Evolutionary conservation across 768 basidiomycete species (phyloP), one percentile per base, ranked within the genome.

Genomic region (Termitomyces sp.): DNA sequence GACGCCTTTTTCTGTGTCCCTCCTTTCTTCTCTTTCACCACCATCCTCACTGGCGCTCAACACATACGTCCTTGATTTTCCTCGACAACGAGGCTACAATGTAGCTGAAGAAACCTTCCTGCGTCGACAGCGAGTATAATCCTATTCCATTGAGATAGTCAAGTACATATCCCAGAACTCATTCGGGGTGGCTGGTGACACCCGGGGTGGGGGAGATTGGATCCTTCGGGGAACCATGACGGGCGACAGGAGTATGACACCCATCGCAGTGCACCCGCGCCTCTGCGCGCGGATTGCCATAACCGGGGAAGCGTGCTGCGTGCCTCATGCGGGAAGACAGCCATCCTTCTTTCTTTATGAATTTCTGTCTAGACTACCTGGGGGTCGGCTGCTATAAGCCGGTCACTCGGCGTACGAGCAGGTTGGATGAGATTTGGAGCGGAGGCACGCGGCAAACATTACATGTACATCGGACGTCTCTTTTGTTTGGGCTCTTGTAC

Each of bases 241-340:
- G 55, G 55, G 55, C 55, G 55, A 38, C 55, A 56, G 55, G 43
- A 44, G 55, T 14, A 53, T 56, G 55, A 56, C 48, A 51, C 55
- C 55, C 55, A 56, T 38, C 55, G 55, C 55, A 56, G 55, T 41
- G 55, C 55, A 51, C 49, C 49, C 37, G 26, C 5, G n/a, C 28
- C 4, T 28, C 12, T 1, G 37, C 38, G 40, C 32, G 34, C 34
- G 55, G 45, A 35, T 56, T 56, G 55, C 55, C 55, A 56, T 51
- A 40, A 56, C 55, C 55, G 55, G 48, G 49, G 55, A 56, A 38
- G 48, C 42, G 24, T 40, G 48, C 43, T 41, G 30, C 34, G 51
- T 26, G 42, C 41, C 41, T 55, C 54, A 38, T 24, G 44, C 45
- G 38, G 45, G 44, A 45, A 46, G 37, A 37, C 37, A 46, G 45